Conservation (phyloP, 2,329 filamentous ascomycete species). For the Intubia oerlemansii region DNA sequence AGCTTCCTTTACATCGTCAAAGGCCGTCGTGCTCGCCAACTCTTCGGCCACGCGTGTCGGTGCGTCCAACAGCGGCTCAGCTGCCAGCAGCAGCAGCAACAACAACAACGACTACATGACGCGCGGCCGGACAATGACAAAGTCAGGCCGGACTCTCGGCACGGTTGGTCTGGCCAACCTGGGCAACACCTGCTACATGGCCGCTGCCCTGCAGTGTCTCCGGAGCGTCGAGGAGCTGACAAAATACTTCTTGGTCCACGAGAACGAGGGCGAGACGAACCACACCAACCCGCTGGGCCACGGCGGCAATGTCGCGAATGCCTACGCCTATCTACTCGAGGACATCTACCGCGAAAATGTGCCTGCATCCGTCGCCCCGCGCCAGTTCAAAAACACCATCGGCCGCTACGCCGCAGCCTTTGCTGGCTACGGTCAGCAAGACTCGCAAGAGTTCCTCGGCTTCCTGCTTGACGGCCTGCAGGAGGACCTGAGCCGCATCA, state of each 20-base stretch:
- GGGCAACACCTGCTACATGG: conserved; percentile 98
- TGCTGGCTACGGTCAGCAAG: conserved; percentile 87
- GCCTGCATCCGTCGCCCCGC: conserved; percentile 50
- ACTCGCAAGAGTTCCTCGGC: conserved; percentile 90
- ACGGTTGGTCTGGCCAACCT: conserved; percentile 73
- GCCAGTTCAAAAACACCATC: conserved; percentile 63
- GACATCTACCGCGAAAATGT: conserved; percentile 55
- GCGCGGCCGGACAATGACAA: conserved; percentile 48
- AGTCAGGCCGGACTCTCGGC: conserved; percentile 48
- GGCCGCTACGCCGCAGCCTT: conserved; percentile 69
- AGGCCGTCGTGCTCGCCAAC: conserved; percentile 41
- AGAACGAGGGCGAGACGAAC: conserved; percentile 68
- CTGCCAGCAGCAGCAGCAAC: conserved; percentile 10
- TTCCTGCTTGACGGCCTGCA: conserved; percentile 88
- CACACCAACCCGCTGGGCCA: conserved; percentile 67
- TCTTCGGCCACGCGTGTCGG: not conserved
- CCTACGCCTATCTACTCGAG: conserved; percentile 56
- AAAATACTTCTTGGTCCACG: conserved; percentile 63
- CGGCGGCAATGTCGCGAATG: conserved; percentile 65
- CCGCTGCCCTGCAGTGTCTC: conserved; percentile 87
- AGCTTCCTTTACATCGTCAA: conserved; percentile 20
- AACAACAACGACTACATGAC: conserved; percentile 35
- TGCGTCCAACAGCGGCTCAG: conserved; percentile 11
- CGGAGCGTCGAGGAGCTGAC: conserved; percentile 85
- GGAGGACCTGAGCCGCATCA: conserved; percentile 82